A percentile compares a stretch with the other conserved stretches of the same genome.
phyloP scores from a whole-genome alignment of 2,329 filamentous ascomycete species.

The Pestalotiopsis sp. region DNA sequence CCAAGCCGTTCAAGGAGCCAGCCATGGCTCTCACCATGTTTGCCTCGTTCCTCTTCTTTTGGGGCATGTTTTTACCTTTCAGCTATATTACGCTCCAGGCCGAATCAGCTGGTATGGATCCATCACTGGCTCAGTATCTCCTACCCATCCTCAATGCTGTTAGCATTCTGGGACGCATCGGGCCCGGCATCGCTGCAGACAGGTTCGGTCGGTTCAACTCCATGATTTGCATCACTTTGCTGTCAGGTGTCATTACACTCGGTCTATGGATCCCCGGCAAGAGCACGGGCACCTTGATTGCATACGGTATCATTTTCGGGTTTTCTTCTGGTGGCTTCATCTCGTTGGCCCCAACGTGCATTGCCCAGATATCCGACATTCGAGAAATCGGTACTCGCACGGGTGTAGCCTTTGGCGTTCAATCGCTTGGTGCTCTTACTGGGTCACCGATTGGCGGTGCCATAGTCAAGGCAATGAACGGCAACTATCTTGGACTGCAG shows the following conservation, averaged over 20 bases:
- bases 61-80: constrained; percentile 61
- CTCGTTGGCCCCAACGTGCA: constrained; percentile 60
- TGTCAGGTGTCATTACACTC: constrained; percentile 42
- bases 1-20: constrained; percentile 47
- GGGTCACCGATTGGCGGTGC: constrained; percentile 71
- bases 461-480: constrained; percentile 53
- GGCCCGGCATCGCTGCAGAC: constrained; percentile 51
- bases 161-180: constrained; percentile 54
- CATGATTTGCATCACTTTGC: constrained; percentile 47
- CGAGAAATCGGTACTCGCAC: constrained; percentile 70
- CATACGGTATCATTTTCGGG: constrained; percentile 65
- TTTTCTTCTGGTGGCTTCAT: constrained; percentile 68
- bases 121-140: constrained; percentile 46
- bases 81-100: constrained; percentile 56
- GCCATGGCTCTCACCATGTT: constrained; percentile 44
- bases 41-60: constrained; percentile 58
- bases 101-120: constrained; percentile 42
- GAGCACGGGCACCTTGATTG: constrained; percentile 56
- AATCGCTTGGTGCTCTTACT: constrained; percentile 66
- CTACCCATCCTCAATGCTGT: constrained; percentile 61
- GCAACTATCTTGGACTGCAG: constrained; percentile 61
- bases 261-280: constrained; percentile 45
- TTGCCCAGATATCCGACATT: constrained; percentile 73
- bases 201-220: constrained; percentile 41
- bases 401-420: constrained; percentile 64